Evolutionary conservation across 805 yeast genomes (phyloP), one percentile per base, ranked within the genome.

Genomic region (Wickerhamiella azymoides): DNA sequence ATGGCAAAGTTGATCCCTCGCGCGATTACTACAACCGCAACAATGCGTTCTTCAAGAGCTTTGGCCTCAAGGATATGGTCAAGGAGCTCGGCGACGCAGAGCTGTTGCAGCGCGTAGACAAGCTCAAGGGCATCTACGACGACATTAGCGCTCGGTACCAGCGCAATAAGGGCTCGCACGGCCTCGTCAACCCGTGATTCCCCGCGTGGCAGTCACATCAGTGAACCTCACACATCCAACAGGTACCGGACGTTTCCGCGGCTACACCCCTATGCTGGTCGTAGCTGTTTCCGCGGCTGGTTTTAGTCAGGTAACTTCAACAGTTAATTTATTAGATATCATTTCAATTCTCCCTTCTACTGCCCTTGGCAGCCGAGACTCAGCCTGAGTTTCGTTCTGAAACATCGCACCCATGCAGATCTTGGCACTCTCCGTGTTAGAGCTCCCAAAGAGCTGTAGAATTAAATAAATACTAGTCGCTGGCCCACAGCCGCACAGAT

Each of bases 401-500:
- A n/a, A n/a, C n/a, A n/a, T n/a, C n/a, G n/a, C n/a, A n/a, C n/a
- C n/a, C n/a, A n/a, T n/a, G n/a, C n/a, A n/a, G n/a, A n/a, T n/a
- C n/a, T n/a, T n/a, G n/a, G n/a, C n/a, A n/a, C n/a, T n/a, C n/a
- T n/a, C n/a, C n/a, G n/a, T n/a, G n/a, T n/a, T n/a, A n/a, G n/a
- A n/a, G n/a, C n/a, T n/a, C n/a, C n/a, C n/a, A n/a, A n/a, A n/a
- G n/a, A n/a, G n/a, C n/a, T n/a, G n/a, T n/a, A n/a, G n/a, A n/a
- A n/a, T n/a, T n/a, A 21, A 21, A 21, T 21, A 21, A 21, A 21
- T 21, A 21, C 7, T 21, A 21, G 7, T 21, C 24, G 24, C 24
- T 21, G 24, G 64, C 63, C 83, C 84, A 79, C 11, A 79, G 58
- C 55, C 77, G 75, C 42, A 79, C 68, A 52, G 76, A 71, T 47